A percentile compares a stretch with the other conserved stretches of the same genome.
Conservation (phyloP, 257 asterid genomes). For the Solanum tarijense region DNA sequence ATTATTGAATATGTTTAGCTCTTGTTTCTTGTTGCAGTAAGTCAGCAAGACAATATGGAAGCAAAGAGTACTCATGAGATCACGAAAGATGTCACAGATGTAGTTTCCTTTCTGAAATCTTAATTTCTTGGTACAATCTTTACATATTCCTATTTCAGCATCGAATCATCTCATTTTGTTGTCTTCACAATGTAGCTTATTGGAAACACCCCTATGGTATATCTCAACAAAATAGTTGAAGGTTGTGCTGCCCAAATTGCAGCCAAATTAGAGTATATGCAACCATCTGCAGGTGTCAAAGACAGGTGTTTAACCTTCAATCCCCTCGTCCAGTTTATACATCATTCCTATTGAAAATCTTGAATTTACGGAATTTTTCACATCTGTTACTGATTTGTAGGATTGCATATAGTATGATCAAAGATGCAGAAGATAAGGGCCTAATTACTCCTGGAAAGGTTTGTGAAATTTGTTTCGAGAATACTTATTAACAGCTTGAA, state of each 20-base stretch:
- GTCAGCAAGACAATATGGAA: too few relatives aligned
- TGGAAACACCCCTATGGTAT: slow-evolving; percentile 38
- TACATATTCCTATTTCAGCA: too few relatives aligned
- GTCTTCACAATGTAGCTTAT: slow-evolving; percentile 8
- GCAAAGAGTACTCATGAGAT: too few relatives aligned
- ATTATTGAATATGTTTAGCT: too few relatives aligned
- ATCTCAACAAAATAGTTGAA: slow-evolving; percentile 26
- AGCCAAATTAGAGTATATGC: slow-evolving; percentile 30
- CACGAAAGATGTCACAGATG: slow-evolving; percentile 26
- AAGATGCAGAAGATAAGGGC: slow-evolving; percentile 46
- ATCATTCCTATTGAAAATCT: neutral
- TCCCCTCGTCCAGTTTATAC: neutral
- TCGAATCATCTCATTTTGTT: neutral
- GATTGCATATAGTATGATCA: slow-evolving; percentile 36
- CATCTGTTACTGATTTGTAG: slow-evolving; percentile 3
- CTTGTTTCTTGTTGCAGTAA: too few relatives aligned
- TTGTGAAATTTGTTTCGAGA: neutral
- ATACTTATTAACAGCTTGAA: neutral
- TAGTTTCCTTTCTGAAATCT: neutral
- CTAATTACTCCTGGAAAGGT: slow-evolving; percentile 40
- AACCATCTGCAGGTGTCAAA: slow-evolving; percentile 37
- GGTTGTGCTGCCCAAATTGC: slow-evolving; percentile 29
- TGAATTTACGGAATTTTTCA: neutral
- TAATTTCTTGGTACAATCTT: neutral
- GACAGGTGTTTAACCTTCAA: slow-evolving; percentile 18